Base-by-base conservation (phyloP, 1,139 yeast species). In the Debaryomyces nepalensis region DNA sequence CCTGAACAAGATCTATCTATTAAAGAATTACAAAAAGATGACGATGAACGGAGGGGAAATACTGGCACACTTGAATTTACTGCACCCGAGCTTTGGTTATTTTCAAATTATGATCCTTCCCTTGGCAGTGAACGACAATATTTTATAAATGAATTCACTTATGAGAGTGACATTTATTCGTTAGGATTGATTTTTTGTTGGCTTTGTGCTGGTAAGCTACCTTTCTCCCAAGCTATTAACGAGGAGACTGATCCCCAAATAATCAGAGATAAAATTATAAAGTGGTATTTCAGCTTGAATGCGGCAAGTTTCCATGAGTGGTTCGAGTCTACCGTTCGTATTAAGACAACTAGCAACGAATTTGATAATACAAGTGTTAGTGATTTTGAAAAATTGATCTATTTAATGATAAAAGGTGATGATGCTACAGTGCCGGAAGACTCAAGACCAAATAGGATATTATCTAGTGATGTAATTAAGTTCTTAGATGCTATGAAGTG, bases 61-160 rank as follows among this genome's bases (percentile, higher is more conserved):
- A 89, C 97, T 0, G 97, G 97, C 0, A 89, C 97, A 0, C 58
- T 88, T 18, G 97, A 88, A 57, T 89, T 82, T 53, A 83, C 91
- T 21, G 96, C 96, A 0, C 97, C 96, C 0, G 96, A 88, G 52
- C 70, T 88, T 10, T 71, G 89, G 57, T 58, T 68, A 2, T 64
- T 53, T 37, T 54, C 67, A 14, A 54, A 45, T 40, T 51, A 34
- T 49, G 68, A 62, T 15, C 58, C 62, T 2, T 41, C 51, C 7
- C 37, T 46, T 27, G 52, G 51, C 4, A 41, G 39, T 8, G 55
- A 50, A 20, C 41, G 44, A n/a, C 54, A 53, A 33, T 52, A 50
- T 9, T 62, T 75, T 36, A 70, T 57, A 24, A 56, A 73, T 27
- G 81, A 84, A 40, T 87, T 84, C 54, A 77, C 84, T 6, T 81